phyloP scores from a whole-genome alignment of 768 basidiomycete genomes.

The Astraeus odoratus region DNA sequence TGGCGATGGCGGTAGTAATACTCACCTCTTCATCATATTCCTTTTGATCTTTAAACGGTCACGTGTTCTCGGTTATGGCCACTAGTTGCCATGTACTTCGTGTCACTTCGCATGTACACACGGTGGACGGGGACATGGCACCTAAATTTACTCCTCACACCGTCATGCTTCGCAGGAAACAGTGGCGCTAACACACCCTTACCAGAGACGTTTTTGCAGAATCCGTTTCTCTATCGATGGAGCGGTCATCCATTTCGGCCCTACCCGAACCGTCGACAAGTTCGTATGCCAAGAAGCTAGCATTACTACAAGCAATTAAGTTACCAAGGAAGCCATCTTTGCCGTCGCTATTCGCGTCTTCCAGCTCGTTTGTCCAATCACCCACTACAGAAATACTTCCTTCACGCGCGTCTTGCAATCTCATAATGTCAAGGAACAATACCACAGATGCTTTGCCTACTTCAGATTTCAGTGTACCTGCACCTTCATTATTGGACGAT shows the following conservation, averaged over 20 bases:
- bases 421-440: neutral
- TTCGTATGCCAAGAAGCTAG: conserved; percentile 4
- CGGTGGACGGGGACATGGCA: neutral
- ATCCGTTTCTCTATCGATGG: conserved; percentile 3
- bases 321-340: conserved; percentile 49
- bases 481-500: conserved; percentile 46
- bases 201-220: conserved; percentile 2
- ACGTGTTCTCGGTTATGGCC: conserved; percentile 7
- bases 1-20: no score
- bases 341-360: conserved; percentile 36
- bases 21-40: no score
- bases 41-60: neutral
- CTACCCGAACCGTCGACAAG: neutral
- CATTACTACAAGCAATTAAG: conserved; percentile 13
- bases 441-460: neutral
- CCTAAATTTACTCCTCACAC: neutral
- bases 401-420: conserved; percentile 10
- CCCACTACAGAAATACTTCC: conserved; percentile 27
- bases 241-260: neutral
- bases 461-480: neutral
- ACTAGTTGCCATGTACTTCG: no score
- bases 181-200: neutral
- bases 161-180: neutral
- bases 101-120: neutral
- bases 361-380: conserved; percentile 35